Conservation (phyloP, 2,329 filamentous ascomycete species). For the Trematosphaeria pertusa region DNA sequence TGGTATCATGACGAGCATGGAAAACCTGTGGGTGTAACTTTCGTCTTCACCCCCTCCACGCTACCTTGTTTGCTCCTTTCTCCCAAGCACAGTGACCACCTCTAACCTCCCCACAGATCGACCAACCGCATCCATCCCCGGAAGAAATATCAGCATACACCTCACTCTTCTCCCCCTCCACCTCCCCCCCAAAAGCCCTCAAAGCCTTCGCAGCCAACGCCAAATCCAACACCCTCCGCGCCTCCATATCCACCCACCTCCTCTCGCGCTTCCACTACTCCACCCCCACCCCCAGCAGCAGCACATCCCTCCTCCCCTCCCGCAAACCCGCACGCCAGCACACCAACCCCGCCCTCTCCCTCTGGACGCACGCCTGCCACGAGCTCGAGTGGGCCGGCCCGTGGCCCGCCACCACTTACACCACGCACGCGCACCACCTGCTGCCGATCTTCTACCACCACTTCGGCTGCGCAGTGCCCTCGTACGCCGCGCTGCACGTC, state of each 20-base stretch:
- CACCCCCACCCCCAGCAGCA: no score
- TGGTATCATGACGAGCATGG: slow-evolving; percentile 58
- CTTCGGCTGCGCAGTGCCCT: slow-evolving; percentile 75
- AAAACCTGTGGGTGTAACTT: slow-evolving; percentile 32
- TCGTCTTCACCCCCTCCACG: not conserved
- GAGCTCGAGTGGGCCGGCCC: slow-evolving; percentile 72
- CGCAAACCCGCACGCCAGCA: slow-evolving; percentile 55
- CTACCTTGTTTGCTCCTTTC: not conserved
- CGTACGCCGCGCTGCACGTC: slow-evolving; percentile 69
- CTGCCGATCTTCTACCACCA: slow-evolving; percentile 79
- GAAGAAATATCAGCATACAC: slow-evolving; percentile 72
- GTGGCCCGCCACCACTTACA: slow-evolving; percentile 58
- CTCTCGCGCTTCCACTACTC: slow-evolving; percentile 57
- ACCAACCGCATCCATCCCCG: slow-evolving; percentile 27
- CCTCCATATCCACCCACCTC: slow-evolving; percentile 64
- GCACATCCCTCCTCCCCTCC: slow-evolving; percentile 39
- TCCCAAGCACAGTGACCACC: not conserved
- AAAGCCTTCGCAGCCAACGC: slow-evolving; percentile 70
- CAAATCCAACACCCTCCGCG: slow-evolving; percentile 67
- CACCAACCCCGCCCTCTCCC: slow-evolving; percentile 71
- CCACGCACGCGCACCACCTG: slow-evolving; percentile 69
- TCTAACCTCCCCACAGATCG: slow-evolving; percentile 16
- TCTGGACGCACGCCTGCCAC: slow-evolving; percentile 71
- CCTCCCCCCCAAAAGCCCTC: slow-evolving; percentile 67
- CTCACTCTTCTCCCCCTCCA: slow-evolving; percentile 68